Base-by-base conservation (phyloP, 371 early-diverging fungal species). In the Saksenaea oblongispora region DNA sequence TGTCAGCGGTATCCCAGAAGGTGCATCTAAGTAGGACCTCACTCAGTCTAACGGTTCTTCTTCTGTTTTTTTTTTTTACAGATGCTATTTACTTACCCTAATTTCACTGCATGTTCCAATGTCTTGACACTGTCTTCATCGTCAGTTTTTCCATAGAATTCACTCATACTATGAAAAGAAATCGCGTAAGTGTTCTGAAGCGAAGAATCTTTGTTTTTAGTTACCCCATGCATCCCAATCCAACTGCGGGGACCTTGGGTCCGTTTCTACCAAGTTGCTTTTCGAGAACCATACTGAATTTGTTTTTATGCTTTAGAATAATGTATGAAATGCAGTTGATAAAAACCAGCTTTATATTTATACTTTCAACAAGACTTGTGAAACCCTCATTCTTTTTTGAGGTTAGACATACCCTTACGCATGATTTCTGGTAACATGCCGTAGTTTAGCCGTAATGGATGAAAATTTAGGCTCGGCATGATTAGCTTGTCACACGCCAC, bases 1-100 rank as follows among this genome's bases (percentile, higher is more conserved):
- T 59, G 39, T 71, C 64, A 35, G 75, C 59, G 0, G 75, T 74
- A 53, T 74, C 75, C 69, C 69, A 71, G 36, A 74, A 66, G 17
- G 36, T 64, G 42, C 69, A 69, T 34, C 66, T 62, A 53, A n/a
- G n/a, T n/a, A n/a, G n/a, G n/a, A n/a, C n/a, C n/a, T n/a, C n/a
- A n/a, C n/a, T n/a, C n/a, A n/a, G n/a, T n/a, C n/a, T n/a, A n/a
- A n/a, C n/a, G n/a, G n/a, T n/a, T n/a, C n/a, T n/a, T n/a, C n/a
- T n/a, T n/a, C n/a, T n/a, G n/a, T n/a, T n/a, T n/a, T n/a, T n/a
- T n/a, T n/a, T n/a, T 37, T 10, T 47, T 42, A 44, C n/a, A 34
- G 28, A 58, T 13, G 65, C 54, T n/a, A n/a, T 36, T 7, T 42
- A 5, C 14, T 34, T 61, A 65, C 42, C 72, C 72, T 27, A 64